Percentiles rank a stretch among this genome's conserved stretches.
These are phyloP conservation scores for Domatiomyces globalis DNA, from an alignment of 2,329 filamentous ascomycete genomes.

Conservation along the genomic window DNA sequence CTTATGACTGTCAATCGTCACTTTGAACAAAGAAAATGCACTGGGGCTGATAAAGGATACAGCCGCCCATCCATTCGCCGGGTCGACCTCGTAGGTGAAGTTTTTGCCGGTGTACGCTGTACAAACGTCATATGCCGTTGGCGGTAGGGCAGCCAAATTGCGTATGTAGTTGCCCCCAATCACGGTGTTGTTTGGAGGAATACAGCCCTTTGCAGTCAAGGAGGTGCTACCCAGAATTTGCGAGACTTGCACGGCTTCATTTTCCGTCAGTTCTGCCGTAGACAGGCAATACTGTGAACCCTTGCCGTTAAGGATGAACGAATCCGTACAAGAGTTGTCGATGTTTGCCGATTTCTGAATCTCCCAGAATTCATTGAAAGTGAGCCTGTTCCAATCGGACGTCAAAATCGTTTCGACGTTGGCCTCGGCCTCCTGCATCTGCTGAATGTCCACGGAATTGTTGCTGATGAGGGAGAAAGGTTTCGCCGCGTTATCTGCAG, in stretches of 20 bases:
- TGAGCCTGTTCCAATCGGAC: conserved; percentile 43
- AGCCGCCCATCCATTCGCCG: conserved; percentile 23
- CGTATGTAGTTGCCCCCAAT: conserved; percentile 24
- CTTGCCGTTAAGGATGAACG: conserved; percentile 49
- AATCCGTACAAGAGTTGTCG: conserved; percentile 43
- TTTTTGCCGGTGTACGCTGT: conserved; percentile 11
- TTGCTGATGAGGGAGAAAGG: conserved; percentile 39
- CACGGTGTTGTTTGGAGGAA: conserved; percentile 18
- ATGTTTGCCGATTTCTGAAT: conserved; percentile 21
- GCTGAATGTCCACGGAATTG: conserved; percentile 27
- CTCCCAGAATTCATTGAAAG: conserved; percentile 32
- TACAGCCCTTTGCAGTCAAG: conserved; percentile 24
- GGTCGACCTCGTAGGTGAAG: conserved; percentile 23
- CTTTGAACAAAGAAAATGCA: conserved; percentile 21
- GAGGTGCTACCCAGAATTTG: conserved; percentile 19
- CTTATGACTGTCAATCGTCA: conserved; percentile 32
- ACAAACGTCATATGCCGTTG: conserved; percentile 29
- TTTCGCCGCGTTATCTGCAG: conserved; percentile 23
- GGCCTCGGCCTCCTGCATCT: conserved; percentile 38
- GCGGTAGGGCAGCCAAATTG: conserved; percentile 30
- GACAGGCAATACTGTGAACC: conserved; percentile 41
- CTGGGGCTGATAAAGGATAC: conserved; percentile 27
- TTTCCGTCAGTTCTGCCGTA: conserved; percentile 30
- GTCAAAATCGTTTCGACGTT: conserved; percentile 37
- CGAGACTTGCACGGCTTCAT: conserved; percentile 22